Evolutionary conservation across 2,329 filamentous ascomycete genomes (phyloP).

Genomic region (Botrytis squamosa): DNA sequence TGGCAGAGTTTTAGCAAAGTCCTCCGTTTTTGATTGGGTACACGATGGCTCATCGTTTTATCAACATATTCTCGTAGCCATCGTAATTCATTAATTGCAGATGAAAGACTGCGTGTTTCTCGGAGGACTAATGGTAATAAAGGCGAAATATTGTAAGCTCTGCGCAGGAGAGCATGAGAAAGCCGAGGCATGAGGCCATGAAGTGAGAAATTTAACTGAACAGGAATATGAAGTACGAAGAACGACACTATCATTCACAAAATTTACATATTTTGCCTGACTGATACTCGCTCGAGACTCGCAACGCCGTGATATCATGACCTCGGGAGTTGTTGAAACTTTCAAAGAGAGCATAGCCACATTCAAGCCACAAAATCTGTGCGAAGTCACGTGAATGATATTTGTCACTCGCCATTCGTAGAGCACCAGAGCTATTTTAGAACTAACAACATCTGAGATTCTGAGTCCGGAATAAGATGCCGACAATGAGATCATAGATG

Average conservation of each 20-base stretch:
- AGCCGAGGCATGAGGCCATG: constrained; percentile 58
- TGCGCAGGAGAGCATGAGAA: constrained; percentile 54
- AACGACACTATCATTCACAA: not conserved
- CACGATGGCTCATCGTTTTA: not conserved
- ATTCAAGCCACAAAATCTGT: not conserved
- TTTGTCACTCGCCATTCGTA: not conserved
- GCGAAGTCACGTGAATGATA: not conserved
- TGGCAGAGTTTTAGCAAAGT: constrained; percentile 46
- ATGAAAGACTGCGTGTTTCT: constrained; percentile 60
- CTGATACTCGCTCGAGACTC: not conserved
- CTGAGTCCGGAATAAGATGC: not conserved
- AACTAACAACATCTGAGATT: not conserved
- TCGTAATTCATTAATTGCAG: constrained; percentile 66
- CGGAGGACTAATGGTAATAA: constrained; percentile 61
- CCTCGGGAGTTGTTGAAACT: not conserved
- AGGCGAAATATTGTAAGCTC: constrained; percentile 53
- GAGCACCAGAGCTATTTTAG: too few species aligned
- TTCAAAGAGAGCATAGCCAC: not conserved
- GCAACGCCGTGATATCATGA: too few species aligned
- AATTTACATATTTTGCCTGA: not conserved
- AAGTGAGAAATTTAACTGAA: not conserved
- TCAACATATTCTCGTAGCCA: constrained; percentile 67
- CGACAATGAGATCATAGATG: constrained; percentile 16
- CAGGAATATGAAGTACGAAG: not conserved
- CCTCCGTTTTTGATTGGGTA: constrained; percentile 25